Evolutionary conservation across 108 stramenopile species (phyloP), one percentile per base, ranked within the genome.

Genomic region (Cylindrotheca fusiformis): DNA sequence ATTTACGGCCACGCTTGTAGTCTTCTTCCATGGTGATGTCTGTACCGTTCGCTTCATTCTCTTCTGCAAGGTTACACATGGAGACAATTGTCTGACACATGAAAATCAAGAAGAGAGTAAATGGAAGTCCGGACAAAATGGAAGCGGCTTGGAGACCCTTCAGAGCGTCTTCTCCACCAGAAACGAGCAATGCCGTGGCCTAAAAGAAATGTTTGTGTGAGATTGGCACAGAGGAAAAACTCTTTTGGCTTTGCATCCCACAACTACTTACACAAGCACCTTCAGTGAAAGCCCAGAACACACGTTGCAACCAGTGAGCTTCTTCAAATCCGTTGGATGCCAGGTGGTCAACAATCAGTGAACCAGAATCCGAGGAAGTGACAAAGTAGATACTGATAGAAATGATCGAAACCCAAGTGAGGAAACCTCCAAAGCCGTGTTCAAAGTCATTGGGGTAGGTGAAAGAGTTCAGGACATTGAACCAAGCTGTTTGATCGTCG

Each of bases 311-410:
- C 64, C 68, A 76, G 51, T 78, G 81, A 20, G 71, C 63, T 10
- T 79, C 80, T 58, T 77, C 60, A 23, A 29, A 46, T 18, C 82
- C 85, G 60, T 86, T 86, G 2, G 78, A 67, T 23, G 81, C 72
- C 2, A 86, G 47, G 28, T 74, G 47, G 54, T 86, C 85, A 22
- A 86, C 81, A 54, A 86, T 65, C 50, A 86, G 63, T 44, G 79
- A 80, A 25, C 81, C 85, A 55, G 82, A 81, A 54, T 86, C 85
- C n/a, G 82, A 81, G 2, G 77, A 78, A 8, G 85, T 86, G 49
- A 82, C 60, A 53, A 86, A 86, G 73, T 86, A 86, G 27, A 72
- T 58, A 1, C 69, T 54, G 23, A 84, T 51, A 14, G 79, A 53
- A 31, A 77, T 52, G 33, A 84, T 60, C 8, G 69, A 67, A 2